A percentile compares a stretch with the other conserved stretches of the same genome.
These are phyloP conservation scores for Allantophomopsis cytisporea DNA, from an alignment of 2,329 filamentous ascomycete genomes.

Conservation along the genomic window DNA sequence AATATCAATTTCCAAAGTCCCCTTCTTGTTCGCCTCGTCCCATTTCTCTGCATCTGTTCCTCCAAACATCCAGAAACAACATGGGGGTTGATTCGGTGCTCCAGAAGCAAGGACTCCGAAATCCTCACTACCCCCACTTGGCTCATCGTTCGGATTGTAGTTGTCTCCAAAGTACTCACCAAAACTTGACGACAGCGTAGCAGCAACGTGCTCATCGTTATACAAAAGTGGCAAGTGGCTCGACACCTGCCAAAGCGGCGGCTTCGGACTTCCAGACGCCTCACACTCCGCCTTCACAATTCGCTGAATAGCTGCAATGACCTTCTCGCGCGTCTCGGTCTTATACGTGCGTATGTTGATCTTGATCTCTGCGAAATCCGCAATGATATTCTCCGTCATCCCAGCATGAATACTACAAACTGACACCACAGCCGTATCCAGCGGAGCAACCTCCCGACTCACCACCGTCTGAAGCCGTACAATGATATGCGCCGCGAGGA, in stretches of 20 bases:
- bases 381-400: slow-evolving; percentile 45
- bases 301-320: slow-evolving; percentile 22
- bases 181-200: neutral
- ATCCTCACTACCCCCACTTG: slow-evolving; percentile 8
- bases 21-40: slow-evolving; percentile 31
- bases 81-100: slow-evolving; percentile 26
- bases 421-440: slow-evolving; percentile 41
- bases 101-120: slow-evolving; percentile 33
- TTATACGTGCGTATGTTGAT: slow-evolving; percentile 37
- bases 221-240: neutral
- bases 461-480: too few species aligned
- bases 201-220: neutral
- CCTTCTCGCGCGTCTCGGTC: slow-evolving; percentile 24
- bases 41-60: slow-evolving; percentile 33
- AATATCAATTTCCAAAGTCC: slow-evolving; percentile 28
- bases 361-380: slow-evolving; percentile 36
- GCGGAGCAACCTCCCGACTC: slow-evolving; percentile 10
- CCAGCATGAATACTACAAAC: slow-evolving; percentile 44
- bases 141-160: neutral
- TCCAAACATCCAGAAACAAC: slow-evolving; percentile 42
- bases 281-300: slow-evolving; percentile 42
- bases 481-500: too few species aligned
- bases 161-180: neutral
- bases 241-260: neutral
- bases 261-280: slow-evolving; percentile 16